Conservation (phyloP, 345 rosid genomes). For the Noccaea caerulescens region DNA sequence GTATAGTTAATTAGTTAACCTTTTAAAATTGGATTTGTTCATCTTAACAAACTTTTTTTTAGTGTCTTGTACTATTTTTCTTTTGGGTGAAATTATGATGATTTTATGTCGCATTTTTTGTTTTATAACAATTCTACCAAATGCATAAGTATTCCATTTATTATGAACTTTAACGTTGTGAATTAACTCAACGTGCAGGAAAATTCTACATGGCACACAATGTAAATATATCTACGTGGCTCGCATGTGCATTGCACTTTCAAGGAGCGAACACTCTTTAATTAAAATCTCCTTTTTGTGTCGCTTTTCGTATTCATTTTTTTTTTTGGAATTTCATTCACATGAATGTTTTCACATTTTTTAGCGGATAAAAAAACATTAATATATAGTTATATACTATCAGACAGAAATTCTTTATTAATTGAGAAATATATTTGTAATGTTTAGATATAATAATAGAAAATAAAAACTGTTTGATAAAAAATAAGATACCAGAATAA, state of each 20-base stretch:
- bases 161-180: neutral
- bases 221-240: slow-evolving; percentile 41
- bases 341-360: slow-evolving; percentile 16
- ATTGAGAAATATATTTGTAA: no score
- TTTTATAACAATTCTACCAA: neutral
- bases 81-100: no score
- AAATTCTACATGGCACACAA: slow-evolving; percentile 39
- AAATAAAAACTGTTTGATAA: no score
- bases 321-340: slow-evolving; percentile 10
- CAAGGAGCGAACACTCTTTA: slow-evolving; percentile 25
- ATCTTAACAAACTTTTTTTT: slow-evolving; percentile 17
- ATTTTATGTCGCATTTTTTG: neutral
- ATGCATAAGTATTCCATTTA: neutral
- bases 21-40: neutral
- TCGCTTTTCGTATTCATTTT: neutral
- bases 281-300: slow-evolving; percentile 8
- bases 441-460: no score
- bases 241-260: slow-evolving; percentile 45
- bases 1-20: slow-evolving; percentile 13
- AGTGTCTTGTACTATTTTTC: neutral
- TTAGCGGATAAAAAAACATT: slow-evolving; percentile 16
- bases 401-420: slow-evolving; percentile 4
- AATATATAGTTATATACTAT: slow-evolving; percentile 9
- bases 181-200: slow-evolving; percentile 36
- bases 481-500: no score